Evolutionary conservation across 371 early-diverging fungal species (phyloP), one percentile per base, ranked within the genome.

Genomic region (Vairimorpha apis): DNA sequence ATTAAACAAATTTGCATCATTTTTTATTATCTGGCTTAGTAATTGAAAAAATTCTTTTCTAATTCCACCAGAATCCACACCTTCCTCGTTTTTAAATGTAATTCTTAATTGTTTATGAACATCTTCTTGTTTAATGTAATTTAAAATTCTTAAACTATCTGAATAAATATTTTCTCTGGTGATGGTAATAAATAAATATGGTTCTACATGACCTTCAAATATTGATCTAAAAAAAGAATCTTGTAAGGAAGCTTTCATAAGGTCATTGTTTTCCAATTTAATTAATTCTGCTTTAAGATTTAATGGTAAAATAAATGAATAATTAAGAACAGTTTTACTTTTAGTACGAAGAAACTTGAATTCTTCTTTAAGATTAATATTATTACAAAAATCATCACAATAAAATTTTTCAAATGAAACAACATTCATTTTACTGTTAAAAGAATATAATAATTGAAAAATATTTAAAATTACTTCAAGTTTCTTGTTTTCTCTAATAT

Each of bases 11-110:
- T 47, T 65, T 38, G 63, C 62, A 44, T 81, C 75, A n/a, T 72
- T 56, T 49, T 62, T 66, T 0, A 79, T 82, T 72, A 82, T 73
- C 43, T 73, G 74, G 16, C 86, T 76, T n/a, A 89, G 30, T 3
- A 87, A 82, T 71, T 87, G 87, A 78, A 88, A 88, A 74, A 86
- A 88, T 79, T 88, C 89, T 81, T 88, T 89, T 74, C 85, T 86
- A 8, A 83, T 81, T 13, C 91, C 79, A 53, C 94, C 94, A 80
- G 90, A 88, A 74, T 94, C 94, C 75, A 88, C 25, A 81, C 86
- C 49, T 86, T 84, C 49, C 76, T 91, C 91, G 37, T 88, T 3
- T 84, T 86, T 51, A 49, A 84, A 84, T 18, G 69, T 77, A 27
- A 81, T 77, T 72, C 82, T 81, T 38, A 84, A 37, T 69, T 84